Conservation (phyloP, 768 basidiomycete genomes). For the Podaxis sp. region DNA sequence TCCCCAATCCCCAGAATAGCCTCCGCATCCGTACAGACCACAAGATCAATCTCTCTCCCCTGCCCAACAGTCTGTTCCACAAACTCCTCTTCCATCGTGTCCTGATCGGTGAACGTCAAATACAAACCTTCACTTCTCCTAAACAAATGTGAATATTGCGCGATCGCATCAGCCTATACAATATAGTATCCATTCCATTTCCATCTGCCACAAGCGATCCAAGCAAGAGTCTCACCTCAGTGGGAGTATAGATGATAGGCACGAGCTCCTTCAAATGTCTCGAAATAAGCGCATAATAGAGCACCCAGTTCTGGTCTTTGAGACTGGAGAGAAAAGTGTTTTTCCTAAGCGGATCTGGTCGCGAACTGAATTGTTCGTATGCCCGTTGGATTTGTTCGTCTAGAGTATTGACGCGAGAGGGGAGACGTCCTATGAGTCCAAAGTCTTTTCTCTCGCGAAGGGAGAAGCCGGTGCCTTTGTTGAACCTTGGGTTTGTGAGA, state of each 20-base stretch:
- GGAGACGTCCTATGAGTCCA: constrained; percentile 53
- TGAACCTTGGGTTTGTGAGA: constrained; percentile 64
- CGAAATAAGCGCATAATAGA: constrained; percentile 70
- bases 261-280: constrained; percentile 62
- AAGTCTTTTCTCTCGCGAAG: constrained; percentile 65
- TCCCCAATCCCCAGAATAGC: constrained; percentile 75
- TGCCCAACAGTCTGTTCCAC: constrained; percentile 54
- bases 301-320: constrained; percentile 78
- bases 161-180: constrained; percentile 71
- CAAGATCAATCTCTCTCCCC: constrained; percentile 64
- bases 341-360: constrained; percentile 43
- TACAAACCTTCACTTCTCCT: constrained; percentile 77
- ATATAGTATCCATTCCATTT: not conserved
- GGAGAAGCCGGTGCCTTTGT: constrained; percentile 82
- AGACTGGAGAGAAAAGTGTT: constrained; percentile 77
- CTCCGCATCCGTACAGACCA: constrained; percentile 84
- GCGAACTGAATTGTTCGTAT: constrained; percentile 54
- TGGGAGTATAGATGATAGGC: constrained; percentile 80
- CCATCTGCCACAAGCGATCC: not conserved
- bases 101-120: constrained; percentile 56
- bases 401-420: constrained; percentile 55
- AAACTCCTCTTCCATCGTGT: constrained; percentile 76
- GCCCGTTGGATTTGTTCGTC: constrained; percentile 78
- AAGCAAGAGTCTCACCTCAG: constrained; percentile 47
- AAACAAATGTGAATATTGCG: constrained; percentile 83